phyloP scores from a whole-genome alignment of 2,329 filamentous ascomycete genomes.

The Sphaerulina vaccinii region DNA sequence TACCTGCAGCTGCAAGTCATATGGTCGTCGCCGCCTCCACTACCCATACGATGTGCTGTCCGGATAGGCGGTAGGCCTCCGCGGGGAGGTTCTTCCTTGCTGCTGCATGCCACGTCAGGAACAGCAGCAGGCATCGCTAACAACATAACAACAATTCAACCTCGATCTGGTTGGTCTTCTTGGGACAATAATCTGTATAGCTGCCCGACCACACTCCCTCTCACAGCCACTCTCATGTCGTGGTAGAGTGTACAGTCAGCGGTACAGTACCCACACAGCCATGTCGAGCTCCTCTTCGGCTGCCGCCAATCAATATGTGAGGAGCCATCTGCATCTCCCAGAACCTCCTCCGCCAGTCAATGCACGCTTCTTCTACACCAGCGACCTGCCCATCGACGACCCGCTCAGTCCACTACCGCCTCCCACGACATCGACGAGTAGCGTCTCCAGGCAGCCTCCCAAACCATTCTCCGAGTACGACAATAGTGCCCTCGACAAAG shows the following conservation, averaged over 20 bases:
- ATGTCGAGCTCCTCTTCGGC: conserved; percentile 6
- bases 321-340: conserved; percentile 44
- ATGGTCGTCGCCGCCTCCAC: neutral
- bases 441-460: conserved; percentile 32
- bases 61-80: neutral
- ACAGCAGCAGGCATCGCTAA: neutral
- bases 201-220: neutral
- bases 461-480: conserved; percentile 42
- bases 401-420: conserved; percentile 41
- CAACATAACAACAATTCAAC: neutral
- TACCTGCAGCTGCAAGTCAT: neutral
- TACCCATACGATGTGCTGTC: neutral
- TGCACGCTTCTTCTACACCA: conserved; percentile 41
- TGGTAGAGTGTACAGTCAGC: neutral
- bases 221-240: neutral
- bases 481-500: conserved; percentile 38
- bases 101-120: neutral
- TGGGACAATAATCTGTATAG: neutral
- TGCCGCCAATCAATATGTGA: conserved; percentile 40
- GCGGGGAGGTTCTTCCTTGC: neutral
- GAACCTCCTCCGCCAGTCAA: conserved; percentile 38
- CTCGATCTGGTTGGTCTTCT: neutral
- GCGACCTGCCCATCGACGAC: conserved; percentile 40
- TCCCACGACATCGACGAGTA: conserved; percentile 29
- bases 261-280: conserved; percentile 3